A percentile compares a stretch with the other conserved stretches of the same genome.
phyloP scores from a whole-genome alignment of 140 eudicot genomes.

The Erigeron philadelphicus region DNA sequence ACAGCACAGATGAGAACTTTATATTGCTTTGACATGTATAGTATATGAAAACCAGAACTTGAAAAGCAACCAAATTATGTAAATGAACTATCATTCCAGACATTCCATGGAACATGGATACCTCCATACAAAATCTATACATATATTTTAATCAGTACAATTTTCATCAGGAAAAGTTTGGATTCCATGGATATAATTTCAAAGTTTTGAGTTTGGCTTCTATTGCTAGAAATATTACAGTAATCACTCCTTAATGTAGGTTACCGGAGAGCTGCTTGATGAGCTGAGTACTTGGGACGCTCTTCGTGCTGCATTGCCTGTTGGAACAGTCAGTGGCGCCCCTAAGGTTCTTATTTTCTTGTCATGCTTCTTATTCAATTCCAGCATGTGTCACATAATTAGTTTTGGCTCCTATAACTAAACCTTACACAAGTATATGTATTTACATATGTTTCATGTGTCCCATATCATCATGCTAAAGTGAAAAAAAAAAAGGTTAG shows the following conservation, averaged over 20 bases:
- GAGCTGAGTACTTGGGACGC: constrained; percentile 88
- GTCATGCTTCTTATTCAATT: not conserved
- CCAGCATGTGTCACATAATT: not conserved
- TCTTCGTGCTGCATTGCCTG: constrained; percentile 96
- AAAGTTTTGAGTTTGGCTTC: not conserved
- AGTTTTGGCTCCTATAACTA: not conserved
- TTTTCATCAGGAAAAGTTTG: not conserved
- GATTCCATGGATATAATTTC: not conserved
- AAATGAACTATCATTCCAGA: not conserved
- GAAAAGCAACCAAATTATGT: constrained; percentile 4
- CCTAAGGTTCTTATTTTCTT: constrained; percentile 63
- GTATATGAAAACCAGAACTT: not conserved
- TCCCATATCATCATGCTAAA: not conserved
- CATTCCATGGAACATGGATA: not conserved
- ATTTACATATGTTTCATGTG: not conserved
- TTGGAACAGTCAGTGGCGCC: constrained; percentile 99
- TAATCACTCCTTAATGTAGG: constrained; percentile 37
- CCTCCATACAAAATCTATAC: not conserved
- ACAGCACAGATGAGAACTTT: not conserved
- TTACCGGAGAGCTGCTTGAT: constrained; percentile 79
- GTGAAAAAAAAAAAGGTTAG: not conserved
- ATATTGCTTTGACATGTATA: not conserved
- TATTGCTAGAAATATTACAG: not conserved
- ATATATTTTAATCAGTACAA: not conserved
- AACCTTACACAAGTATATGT: not conserved